These are phyloP conservation scores for Ceratocystis eucalypticola DNA, from an alignment of 2,329 filamentous ascomycete genomes.

Conservation along the genomic window DNA sequence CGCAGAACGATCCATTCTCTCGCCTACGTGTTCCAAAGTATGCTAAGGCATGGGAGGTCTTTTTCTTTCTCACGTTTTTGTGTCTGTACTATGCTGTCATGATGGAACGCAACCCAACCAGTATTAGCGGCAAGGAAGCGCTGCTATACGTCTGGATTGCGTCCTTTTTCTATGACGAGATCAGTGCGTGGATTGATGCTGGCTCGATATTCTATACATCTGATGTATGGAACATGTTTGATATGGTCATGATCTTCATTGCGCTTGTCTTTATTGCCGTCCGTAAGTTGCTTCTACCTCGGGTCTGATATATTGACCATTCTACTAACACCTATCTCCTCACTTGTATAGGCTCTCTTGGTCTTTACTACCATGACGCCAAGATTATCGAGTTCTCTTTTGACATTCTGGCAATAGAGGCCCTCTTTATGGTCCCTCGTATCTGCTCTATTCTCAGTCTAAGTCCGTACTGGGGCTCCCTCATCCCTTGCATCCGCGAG, in stretches of 20 bases:
- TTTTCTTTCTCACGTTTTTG: slow-evolving; percentile 67
- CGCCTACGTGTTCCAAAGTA: slow-evolving; percentile 69
- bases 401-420: slow-evolving; percentile 78
- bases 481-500: slow-evolving; percentile 81
- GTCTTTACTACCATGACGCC: slow-evolving; percentile 43
- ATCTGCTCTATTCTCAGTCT: slow-evolving; percentile 78
- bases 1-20: slow-evolving; percentile 57
- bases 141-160: slow-evolving; percentile 75
- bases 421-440: slow-evolving; percentile 76
- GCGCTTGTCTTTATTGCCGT: slow-evolving; percentile 57
- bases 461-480: slow-evolving; percentile 78
- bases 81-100: slow-evolving; percentile 77
- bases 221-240: slow-evolving; percentile 69
- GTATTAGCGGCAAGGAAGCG: slow-evolving; percentile 55
- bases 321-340: neutral
- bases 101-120: slow-evolving; percentile 52
- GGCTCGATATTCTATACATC: slow-evolving; percentile 74
- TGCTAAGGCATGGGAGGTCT: slow-evolving; percentile 68
- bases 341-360: slow-evolving; percentile 44
- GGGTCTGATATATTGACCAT: slow-evolving; percentile 5
- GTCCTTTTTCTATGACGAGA: slow-evolving; percentile 76
- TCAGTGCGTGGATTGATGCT: slow-evolving; percentile 73
- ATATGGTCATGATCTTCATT: slow-evolving; percentile 59
- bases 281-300: slow-evolving; percentile 38
- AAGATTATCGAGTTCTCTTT: slow-evolving; percentile 66